A percentile compares a stretch with the other conserved stretches of the same genome.
Conservation (phyloP, 2,329 filamentous ascomycete genomes). For the Huntiella abstrusa region DNA sequence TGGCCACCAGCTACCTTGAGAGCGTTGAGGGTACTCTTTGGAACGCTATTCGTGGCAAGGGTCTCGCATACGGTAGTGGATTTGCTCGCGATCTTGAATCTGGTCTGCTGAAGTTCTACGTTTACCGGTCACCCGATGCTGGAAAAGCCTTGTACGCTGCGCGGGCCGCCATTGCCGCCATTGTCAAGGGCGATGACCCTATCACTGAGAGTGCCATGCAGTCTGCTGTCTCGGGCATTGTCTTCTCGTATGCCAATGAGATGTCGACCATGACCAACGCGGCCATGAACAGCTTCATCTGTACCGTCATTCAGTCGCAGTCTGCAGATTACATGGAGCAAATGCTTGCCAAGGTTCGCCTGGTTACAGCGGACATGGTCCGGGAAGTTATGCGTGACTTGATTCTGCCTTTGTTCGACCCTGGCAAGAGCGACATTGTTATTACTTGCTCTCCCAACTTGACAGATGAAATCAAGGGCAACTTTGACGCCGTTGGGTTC, state of each 20-base stretch:
- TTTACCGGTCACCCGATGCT: constrained; percentile 79
- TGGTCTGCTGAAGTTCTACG: constrained; percentile 63
- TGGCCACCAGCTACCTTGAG: constrained; percentile 80
- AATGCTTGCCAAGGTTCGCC: constrained; percentile 58
- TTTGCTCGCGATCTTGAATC: constrained; percentile 63
- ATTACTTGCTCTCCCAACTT: constrained; percentile 76
- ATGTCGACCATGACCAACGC: constrained; percentile 71
- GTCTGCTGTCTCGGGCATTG: constrained; percentile 76
- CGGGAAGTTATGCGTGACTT: constrained; percentile 53
- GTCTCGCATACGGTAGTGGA: constrained; percentile 74
- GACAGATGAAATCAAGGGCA: constrained; percentile 57
- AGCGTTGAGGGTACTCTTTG: constrained; percentile 87
- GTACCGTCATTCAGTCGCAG: constrained; percentile 59
- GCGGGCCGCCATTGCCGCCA: constrained; percentile 52
- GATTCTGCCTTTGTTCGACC: constrained; percentile 61
- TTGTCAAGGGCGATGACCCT: constrained; percentile 49
- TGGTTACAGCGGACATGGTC: constrained; percentile 60
- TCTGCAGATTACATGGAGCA: constrained; percentile 59
- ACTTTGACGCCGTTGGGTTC: constrained; percentile 61
- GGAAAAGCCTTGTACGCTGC: constrained; percentile 70
- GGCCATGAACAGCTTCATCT: constrained; percentile 66
- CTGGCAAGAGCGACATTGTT: constrained; percentile 65
- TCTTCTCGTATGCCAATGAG: constrained; percentile 71
- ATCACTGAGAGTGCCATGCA: constrained; percentile 74
- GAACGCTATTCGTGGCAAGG: constrained; percentile 81